These are phyloP conservation scores for Wallacemonas collosoma DNA, from an alignment of 208 protist genomes.

Conservation along the genomic window DNA sequence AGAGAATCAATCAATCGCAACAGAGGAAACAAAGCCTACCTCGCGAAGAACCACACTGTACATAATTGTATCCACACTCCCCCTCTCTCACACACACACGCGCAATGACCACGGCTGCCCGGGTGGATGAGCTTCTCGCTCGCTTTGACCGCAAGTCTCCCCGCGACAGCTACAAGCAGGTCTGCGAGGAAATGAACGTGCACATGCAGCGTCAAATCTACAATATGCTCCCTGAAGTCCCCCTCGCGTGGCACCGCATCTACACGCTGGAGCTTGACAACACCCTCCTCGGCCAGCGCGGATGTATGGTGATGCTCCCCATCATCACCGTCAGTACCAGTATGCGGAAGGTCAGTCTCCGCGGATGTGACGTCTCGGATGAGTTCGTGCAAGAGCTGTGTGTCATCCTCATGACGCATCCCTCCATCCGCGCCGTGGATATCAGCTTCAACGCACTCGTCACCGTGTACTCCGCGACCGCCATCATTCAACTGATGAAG, in stretches of 20 bases:
- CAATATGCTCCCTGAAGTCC: conserved; percentile 54
- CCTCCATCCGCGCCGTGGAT: conserved; percentile 69
- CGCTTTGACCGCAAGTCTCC: conserved; percentile 81
- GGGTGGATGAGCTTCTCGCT: conserved; percentile 64
- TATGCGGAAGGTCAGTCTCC: conserved; percentile 63
- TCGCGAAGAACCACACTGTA: too few relatives aligned
- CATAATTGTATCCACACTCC: neutral
- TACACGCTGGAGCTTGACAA: conserved; percentile 58
- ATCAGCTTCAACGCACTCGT: conserved; percentile 76
- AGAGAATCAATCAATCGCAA: too few relatives aligned
- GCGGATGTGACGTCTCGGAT: conserved; percentile 68
- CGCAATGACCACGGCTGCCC: conserved; percentile 76
- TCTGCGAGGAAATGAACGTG: conserved; percentile 72
- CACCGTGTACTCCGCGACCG: conserved; percentile 66
- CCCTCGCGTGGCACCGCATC: conserved; percentile 68
- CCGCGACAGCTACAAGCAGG: conserved; percentile 72
- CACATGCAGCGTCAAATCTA: conserved; percentile 65
- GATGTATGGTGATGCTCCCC: conserved; percentile 79
- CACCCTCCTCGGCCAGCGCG: conserved; percentile 63
- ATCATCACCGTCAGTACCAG: conserved; percentile 69
- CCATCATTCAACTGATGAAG: conserved; percentile 70
- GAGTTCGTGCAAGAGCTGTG: conserved; percentile 65
- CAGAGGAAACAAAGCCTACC: too few relatives aligned
- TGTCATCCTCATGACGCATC: conserved; percentile 65
- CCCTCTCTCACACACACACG: neutral